Base-by-base conservation (phyloP, 257 asterid species). In the Solanum boliviense region DNA sequence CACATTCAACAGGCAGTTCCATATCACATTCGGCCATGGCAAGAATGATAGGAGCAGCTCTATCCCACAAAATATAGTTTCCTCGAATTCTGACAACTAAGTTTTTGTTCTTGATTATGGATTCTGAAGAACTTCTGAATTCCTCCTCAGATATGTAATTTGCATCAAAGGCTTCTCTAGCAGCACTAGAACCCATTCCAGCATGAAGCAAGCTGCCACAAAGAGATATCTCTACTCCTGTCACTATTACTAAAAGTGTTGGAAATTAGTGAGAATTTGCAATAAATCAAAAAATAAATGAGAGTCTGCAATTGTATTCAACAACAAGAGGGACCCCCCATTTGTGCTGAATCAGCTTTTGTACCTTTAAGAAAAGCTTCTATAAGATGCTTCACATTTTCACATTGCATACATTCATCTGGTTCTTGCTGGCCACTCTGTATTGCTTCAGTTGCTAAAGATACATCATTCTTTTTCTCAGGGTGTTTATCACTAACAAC, bases 191-290 rank as follows among this genome's bases (percentile, higher is more conserved):
- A 83, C 99, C 98, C 98, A 97, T 97, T 85, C 98, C 98, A 87
- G 96, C 87, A 81, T 90, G 94, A 88, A 97, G 98, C 89, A 92
- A 84, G 91, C 92, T 92, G 38, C 94, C 91, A 75, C 99, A 97
- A 25, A 95, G 96, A 68, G 99, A 95, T 85, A 94, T 86, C 91
- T 95, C 98, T 46, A 96, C 84, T 83, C 95, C 99, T 97, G 95
- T 83, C 68, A 56, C 82, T 11, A 88, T 81, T 41, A 81, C 70
- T 44, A 68, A n/a, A 58, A 81, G 18, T 10, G 41, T 32, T 27
- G 38, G 23, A 83, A 48, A 81, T 87, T 65, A 29, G 27, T 48
- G 39, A 41, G 85, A 81, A 29, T 10, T 29, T 81, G 41, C 38
- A 39, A 32, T 27, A 58, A 52, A 84, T 38, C 25, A 71, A 75